A percentile compares a stretch with the other conserved stretches of the same genome.
Evolutionary conservation across 257 asterid genomes (phyloP).

Genomic region (Solanum paucissectum): DNA sequence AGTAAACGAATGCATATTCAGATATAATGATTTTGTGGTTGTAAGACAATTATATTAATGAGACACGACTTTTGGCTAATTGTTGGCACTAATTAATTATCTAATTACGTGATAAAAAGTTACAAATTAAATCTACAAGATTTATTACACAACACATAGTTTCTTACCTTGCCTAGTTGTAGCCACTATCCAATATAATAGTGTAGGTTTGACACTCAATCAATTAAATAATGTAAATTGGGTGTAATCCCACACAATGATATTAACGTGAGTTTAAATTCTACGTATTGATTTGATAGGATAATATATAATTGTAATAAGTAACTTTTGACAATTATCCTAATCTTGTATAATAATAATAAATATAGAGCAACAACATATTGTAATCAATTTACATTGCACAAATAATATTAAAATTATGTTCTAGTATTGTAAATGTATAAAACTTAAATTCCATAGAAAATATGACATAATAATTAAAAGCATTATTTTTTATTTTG

Average conservation of each 20-base stretch:
- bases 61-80: background rate
- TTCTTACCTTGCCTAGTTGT: background rate
- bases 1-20: no score
- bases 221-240: background rate
- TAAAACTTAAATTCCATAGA: no score
- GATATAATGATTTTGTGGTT: background rate
- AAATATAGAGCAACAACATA: no score
- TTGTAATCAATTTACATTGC: no score
- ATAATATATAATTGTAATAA: background rate
- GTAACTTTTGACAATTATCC: background rate
- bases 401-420: no score
- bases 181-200: background rate
- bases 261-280: background rate
- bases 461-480: no score
- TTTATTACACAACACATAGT: background rate
- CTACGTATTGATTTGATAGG: background rate
- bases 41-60: background rate
- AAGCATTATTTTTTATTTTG: no score
- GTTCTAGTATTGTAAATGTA: no score
- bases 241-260: background rate
- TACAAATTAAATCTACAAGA: background rate
- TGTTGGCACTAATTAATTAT: background rate
- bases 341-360: no score
- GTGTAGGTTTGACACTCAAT: background rate
- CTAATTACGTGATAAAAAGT: background rate